Conservation (phyloP, 2,329 filamentous ascomycete genomes). For the Calycina herbarum region DNA sequence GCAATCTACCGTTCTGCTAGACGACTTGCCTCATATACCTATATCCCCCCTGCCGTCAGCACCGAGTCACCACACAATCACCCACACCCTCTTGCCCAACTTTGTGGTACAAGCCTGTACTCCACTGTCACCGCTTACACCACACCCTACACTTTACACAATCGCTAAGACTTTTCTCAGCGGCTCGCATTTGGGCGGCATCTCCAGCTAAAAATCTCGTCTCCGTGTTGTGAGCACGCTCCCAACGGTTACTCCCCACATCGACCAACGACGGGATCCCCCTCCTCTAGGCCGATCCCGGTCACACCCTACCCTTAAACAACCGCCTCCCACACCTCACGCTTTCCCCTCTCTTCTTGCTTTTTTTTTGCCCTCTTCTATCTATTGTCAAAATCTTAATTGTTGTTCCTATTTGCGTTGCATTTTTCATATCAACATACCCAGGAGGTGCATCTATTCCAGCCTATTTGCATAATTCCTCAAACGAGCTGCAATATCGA, state of each 20-base stretch:
- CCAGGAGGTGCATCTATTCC: slow-evolving; percentile 32
- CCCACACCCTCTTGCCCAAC: background rate
- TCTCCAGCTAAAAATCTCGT: slow-evolving; percentile 25
- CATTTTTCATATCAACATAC: slow-evolving; percentile 28
- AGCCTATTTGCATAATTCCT: slow-evolving; percentile 22
- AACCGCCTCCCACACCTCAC: slow-evolving; percentile 18
- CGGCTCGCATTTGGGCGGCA: slow-evolving; percentile 19
- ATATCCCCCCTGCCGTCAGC: slow-evolving; percentile 9
- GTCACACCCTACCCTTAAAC: slow-evolving; percentile 24
- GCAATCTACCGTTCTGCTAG: background rate
- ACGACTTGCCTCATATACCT: slow-evolving; percentile 13
- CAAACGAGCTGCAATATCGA: slow-evolving; percentile 27
- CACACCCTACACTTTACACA: slow-evolving; percentile 15
- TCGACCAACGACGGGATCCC: slow-evolving; percentile 11
- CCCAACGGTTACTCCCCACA: slow-evolving; percentile 29
- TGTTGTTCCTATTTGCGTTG: slow-evolving; percentile 21
- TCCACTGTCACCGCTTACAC: slow-evolving; percentile 5
- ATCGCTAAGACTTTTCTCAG: slow-evolving; percentile 21
- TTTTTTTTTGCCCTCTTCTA: slow-evolving; percentile 15
- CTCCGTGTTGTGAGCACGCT: slow-evolving; percentile 26
- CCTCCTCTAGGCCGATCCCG: slow-evolving; percentile 20
- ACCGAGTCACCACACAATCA: background rate
- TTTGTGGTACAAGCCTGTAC: background rate
- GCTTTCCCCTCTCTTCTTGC: slow-evolving; percentile 20
- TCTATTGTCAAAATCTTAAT: slow-evolving; percentile 23